Conservation (phyloP, 2,329 filamentous ascomycete species). For the Calonectria naviculata region DNA sequence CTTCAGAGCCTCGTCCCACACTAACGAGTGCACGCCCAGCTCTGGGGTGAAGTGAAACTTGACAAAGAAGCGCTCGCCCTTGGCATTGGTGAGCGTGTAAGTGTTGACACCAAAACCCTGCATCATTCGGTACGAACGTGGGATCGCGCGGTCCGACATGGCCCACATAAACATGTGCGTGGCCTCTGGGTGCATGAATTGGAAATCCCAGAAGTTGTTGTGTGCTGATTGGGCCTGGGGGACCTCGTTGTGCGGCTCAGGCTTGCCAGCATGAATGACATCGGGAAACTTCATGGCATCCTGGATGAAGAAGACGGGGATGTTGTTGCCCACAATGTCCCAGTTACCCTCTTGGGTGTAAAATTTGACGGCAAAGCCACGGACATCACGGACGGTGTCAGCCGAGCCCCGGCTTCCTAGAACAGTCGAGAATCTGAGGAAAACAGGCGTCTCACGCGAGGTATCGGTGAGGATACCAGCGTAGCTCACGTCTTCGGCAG, state of each 20-base stretch:
- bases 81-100: slow-evolving; percentile 74
- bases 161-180: slow-evolving; percentile 86
- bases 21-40: slow-evolving; percentile 79
- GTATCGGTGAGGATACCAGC: slow-evolving; percentile 69
- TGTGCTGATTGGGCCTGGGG: slow-evolving; percentile 78
- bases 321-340: slow-evolving; percentile 81
- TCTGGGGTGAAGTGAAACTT: slow-evolving; percentile 84
- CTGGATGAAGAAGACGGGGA: slow-evolving; percentile 81
- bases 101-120: slow-evolving; percentile 89
- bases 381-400: slow-evolving; percentile 85
- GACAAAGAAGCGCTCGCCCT: slow-evolving; percentile 77
- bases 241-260: slow-evolving; percentile 76
- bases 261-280: slow-evolving; percentile 72
- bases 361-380: slow-evolving; percentile 75
- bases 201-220: slow-evolving; percentile 84
- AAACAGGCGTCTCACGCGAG: slow-evolving; percentile 60
- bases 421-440: slow-evolving; percentile 79
- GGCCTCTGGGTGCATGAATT: slow-evolving; percentile 71
- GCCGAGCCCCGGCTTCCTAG: slow-evolving; percentile 80
- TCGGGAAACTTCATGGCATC: slow-evolving; percentile 82
- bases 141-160: slow-evolving; percentile 80
- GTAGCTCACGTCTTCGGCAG: slow-evolving; percentile 74
- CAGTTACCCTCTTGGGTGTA: slow-evolving; percentile 84
- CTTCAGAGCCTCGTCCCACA: slow-evolving; percentile 85
- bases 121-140: slow-evolving; percentile 85